Base-by-base conservation (phyloP, 75 land plant species). In the Sequoia sempervirens region DNA sequence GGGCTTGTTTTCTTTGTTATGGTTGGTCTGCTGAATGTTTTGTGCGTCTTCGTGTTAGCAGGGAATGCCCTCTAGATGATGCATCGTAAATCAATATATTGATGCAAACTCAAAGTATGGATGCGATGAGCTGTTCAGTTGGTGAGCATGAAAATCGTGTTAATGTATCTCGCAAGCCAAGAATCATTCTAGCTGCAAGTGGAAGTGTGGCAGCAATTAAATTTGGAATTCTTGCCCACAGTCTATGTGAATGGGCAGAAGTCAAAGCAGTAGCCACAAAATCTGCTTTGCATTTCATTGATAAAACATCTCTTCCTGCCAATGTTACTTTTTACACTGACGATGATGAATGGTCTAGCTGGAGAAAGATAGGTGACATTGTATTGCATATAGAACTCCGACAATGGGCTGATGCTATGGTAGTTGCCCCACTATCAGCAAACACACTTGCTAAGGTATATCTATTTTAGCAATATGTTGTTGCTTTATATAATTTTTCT, bases 361-460 rank as follows among this genome's bases (percentile, higher is more conserved):
- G n/a, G n/a, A n/a, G n/a, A n/a, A n/a, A n/a, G n/a, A n/a, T n/a
- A n/a, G n/a, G n/a, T n/a, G n/a, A n/a, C n/a, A n/a, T n/a, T n/a
- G n/a, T n/a, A n/a, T n/a, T n/a, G n/a, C n/a, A n/a, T n/a, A n/a
- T n/a, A n/a, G n/a, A n/a, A n/a, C n/a, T n/a, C n/a, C 87, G 99
- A 5, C 85, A 89, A 32, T 97, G 99, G 99, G 99, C 99, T 32
- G 99, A 97, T 86, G 86, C 91, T 15, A 92, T 97, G 96, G 90
- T 97, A 20, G 90, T 97, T 84, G 99, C 99, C 3, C 99, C 99
- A 70, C 84, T 97, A 43, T 97, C 99, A 32, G 97, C 99, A 82
- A 97, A 97, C 81, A 97, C 97, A 7, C n/a, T n/a, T n/a, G n/a
- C n/a, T n/a, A n/a, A n/a, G n/a, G n/a, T n/a, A n/a, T n/a, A n/a